These are phyloP conservation scores for Circinella umbellata DNA, from an alignment of 371 early-diverging fungal species.

Conservation along the genomic window DNA sequence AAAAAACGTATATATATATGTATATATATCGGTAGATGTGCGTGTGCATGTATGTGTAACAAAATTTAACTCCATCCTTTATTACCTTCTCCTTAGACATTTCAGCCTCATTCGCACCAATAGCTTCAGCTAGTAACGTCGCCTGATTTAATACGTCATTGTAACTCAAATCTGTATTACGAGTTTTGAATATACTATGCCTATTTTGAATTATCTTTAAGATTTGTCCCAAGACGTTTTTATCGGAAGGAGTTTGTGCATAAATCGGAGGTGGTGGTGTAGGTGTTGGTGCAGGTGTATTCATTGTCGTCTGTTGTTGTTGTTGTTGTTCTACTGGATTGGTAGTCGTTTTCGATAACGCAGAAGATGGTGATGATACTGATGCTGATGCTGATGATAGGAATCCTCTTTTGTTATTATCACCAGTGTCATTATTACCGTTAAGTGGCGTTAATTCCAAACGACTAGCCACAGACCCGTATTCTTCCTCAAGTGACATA, in stretches of 20 bases:
- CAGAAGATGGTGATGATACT: neutral
- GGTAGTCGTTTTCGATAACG: neutral
- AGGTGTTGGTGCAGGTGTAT: neutral
- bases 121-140: constrained; percentile 35
- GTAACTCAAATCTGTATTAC: constrained; percentile 26
- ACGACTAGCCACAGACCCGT: neutral
- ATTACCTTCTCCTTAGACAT: constrained; percentile 29
- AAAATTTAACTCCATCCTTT: neutral
- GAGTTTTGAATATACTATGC: constrained; percentile 26
- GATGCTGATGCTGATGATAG: too few species aligned
- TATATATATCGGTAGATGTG: too few species aligned
- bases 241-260: neutral
- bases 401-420: too few species aligned
- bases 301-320: neutral
- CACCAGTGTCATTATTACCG: neutral
- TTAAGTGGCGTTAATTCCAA: neutral
- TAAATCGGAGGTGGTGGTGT: neutral
- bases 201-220: constrained; percentile 21
- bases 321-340: neutral
- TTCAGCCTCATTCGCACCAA: constrained; percentile 33
- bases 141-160: constrained; percentile 24
- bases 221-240: constrained; percentile 2
- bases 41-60: too few species aligned
- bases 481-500: constrained; percentile 2
- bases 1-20: too few species aligned